Evolutionary conservation across 1,284 basidiomycete species (phyloP), one percentile per base, ranked within the genome.

Genomic region (Ustilago cynodontis): DNA sequence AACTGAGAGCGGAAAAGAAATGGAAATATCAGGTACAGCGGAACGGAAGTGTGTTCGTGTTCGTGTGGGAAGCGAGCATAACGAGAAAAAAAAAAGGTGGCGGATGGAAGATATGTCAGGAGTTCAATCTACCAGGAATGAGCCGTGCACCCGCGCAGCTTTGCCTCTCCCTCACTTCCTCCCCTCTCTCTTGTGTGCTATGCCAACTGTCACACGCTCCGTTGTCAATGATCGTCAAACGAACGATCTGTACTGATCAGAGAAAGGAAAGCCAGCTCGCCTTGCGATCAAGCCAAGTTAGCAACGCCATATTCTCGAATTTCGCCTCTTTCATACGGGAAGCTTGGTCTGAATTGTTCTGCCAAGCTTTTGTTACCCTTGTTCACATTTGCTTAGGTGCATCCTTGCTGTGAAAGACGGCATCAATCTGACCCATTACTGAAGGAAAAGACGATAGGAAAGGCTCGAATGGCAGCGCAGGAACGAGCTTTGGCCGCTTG

Each of bases 121-220:
- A 57, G 65, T 31, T 52, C 28, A 52, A 33, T 57, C 53, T 45
- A 37, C 47, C 54, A 68, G 65, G 65, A 62, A 68, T 62, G 65
- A 53, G 56, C 55, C 24, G 9, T 58, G 59, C 59, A 58, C 59
- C 39, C 53, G 45, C 43, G 16, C 24, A 26, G 24, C 11, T 33
- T 35, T 14, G 18, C 51, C 20, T 31, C 6, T n/a, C 16, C 28
- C 13, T 51, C n/a, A 4, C 2, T 54, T 28, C 29, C 31, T 33
- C 16, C 49, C 56, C 22, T 35, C 37, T 22, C 45, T 33, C 35
- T 33, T 1, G 5, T 56, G 18, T 49, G 29, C 41, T 41, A 33
- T 63, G 49, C 54, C 37, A 64, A 28, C 62, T 49, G 47, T 49
- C 47, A 28, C 47, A 26, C n/a, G n/a, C 26, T 28, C 11, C 14